These are phyloP conservation scores for Chrysosporium queenslandicum DNA, from an alignment of 2,329 filamentous ascomycete genomes.

Conservation along the genomic window DNA sequence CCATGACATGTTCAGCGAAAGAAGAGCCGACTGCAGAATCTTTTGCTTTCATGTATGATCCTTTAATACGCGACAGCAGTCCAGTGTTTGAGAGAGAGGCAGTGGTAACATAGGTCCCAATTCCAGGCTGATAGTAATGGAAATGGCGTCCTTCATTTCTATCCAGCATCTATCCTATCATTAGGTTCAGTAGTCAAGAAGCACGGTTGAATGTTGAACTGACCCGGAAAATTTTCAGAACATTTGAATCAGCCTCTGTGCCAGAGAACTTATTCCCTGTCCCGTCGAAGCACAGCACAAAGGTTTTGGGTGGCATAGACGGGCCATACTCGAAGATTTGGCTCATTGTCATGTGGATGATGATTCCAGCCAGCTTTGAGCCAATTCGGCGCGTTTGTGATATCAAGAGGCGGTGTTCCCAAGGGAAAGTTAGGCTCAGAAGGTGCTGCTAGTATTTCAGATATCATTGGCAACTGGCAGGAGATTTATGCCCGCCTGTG, in stretches of 20 bases:
- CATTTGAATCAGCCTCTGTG: slow-evolving; percentile 43
- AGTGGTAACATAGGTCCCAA: slow-evolving; percentile 37
- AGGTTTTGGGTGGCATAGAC: slow-evolving; percentile 35
- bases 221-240: slow-evolving; percentile 39
- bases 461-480: not conserved
- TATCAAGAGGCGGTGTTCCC: not conserved
- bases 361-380: no score
- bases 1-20: slow-evolving; percentile 45
- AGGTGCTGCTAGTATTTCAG: not conserved
- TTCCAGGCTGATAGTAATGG: slow-evolving; percentile 27
- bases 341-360: slow-evolving; percentile 5
- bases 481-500: not conserved
- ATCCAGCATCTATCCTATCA: slow-evolving; percentile 33
- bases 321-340: slow-evolving; percentile 17
- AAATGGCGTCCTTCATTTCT: slow-evolving; percentile 16
- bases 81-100: slow-evolving; percentile 28
- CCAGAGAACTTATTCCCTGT: slow-evolving; percentile 25
- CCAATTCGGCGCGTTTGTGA: no score
- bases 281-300: slow-evolving; percentile 22
- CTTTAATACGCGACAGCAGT: slow-evolving; percentile 21
- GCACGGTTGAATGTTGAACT: not conserved
- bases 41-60: slow-evolving; percentile 16
- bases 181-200: slow-evolving; percentile 1
- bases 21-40: slow-evolving; percentile 21
- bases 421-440: not conserved